A percentile compares a stretch with the other conserved stretches of the same genome.
Conservation (phyloP, 2,329 filamentous ascomycete genomes). For the Aspergillus neoniger region DNA sequence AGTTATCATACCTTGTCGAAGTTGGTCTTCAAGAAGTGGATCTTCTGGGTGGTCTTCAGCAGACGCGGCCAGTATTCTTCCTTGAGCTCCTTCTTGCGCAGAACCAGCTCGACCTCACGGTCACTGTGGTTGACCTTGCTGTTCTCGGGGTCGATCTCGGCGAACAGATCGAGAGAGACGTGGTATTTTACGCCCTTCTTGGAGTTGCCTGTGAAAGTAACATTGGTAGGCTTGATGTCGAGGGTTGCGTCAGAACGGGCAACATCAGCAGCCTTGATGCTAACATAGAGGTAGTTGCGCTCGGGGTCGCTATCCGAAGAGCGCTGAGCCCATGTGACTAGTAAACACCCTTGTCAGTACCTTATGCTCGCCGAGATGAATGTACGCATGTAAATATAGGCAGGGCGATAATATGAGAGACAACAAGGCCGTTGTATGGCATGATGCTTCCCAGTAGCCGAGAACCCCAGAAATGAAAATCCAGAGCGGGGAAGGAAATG, state of each 20-base stretch:
- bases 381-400: constrained; percentile 8
- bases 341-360: constrained; percentile 15
- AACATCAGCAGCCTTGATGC: constrained; percentile 85
- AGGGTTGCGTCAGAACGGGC: constrained; percentile 74
- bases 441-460: constrained; percentile 14
- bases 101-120: constrained; percentile 84
- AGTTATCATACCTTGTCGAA: constrained; percentile 77
- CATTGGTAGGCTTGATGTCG: constrained; percentile 73
- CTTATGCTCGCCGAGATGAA: not conserved
- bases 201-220: constrained; percentile 82
- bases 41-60: constrained; percentile 84
- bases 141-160: constrained; percentile 81
- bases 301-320: constrained; percentile 75
- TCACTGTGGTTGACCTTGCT: constrained; percentile 86
- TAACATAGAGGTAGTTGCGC: constrained; percentile 95
- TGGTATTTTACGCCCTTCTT: constrained; percentile 86
- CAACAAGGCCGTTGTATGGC: constrained; percentile 3
- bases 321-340: constrained; percentile 98
- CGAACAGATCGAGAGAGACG: constrained; percentile 83
- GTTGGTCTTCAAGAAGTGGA: constrained; percentile 97
- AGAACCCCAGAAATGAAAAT: constrained; percentile 6
- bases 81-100: constrained; percentile 96
- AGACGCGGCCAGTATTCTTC: constrained; percentile 95
- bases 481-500: constrained; percentile 34
- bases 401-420: not conserved